phyloP scores from a whole-genome alignment of 73 alveolate species.

The Blepharisma japonicum region DNA sequence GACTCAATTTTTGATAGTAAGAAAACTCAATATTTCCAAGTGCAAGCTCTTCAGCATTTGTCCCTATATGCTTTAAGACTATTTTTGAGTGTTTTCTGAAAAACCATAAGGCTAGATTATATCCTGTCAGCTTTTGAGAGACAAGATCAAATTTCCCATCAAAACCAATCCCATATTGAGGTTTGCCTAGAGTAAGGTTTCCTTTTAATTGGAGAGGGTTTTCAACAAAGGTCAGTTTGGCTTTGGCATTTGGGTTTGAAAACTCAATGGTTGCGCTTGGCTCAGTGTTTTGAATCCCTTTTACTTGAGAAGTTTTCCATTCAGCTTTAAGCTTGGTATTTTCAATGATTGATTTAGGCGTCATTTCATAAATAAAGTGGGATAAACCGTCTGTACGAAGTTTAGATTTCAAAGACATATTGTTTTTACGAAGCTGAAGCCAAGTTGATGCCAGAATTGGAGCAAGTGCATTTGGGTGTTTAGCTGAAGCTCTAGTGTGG shows the following conservation, averaged over 20 bases:
- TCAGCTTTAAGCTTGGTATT: neutral
- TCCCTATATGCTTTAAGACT: neutral
- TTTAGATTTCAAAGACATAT: neutral
- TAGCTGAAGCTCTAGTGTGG: constrained; percentile 4
- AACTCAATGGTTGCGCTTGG: no score
- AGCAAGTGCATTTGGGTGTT: neutral
- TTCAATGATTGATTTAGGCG: neutral
- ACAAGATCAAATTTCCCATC: no score
- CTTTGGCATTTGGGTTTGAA: no score
- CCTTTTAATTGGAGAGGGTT: no score
- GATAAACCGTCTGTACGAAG: neutral
- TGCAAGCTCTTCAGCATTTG: neutral
- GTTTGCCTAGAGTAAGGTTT: no score
- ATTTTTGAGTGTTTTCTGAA: neutral
- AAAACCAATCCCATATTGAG: no score
- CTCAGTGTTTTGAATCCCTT: no score
- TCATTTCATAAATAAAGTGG: neutral
- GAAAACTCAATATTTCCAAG: neutral
- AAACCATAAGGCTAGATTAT: neutral
- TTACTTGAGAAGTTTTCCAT: neutral
- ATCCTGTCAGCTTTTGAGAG: neutral
- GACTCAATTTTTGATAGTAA: neutral
- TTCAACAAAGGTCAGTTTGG: no score
- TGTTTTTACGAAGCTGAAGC: constrained; percentile 11
- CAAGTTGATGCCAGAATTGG: constrained; percentile 1